phyloP scores from a whole-genome alignment of 2,329 filamentous ascomycete species.

The Nemania bipapillata region DNA sequence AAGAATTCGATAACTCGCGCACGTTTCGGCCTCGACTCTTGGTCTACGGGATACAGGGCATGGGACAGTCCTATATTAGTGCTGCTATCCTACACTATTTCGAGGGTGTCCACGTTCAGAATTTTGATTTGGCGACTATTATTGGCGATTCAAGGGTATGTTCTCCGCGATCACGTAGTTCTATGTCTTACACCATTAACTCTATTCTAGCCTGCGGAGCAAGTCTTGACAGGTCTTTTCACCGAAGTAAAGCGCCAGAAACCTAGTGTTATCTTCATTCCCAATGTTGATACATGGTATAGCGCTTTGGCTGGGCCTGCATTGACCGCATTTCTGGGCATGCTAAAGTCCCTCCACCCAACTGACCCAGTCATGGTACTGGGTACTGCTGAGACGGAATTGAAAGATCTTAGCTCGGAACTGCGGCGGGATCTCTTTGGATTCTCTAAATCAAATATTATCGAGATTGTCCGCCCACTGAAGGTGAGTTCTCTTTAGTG shows the following conservation, averaged over 20 bases:
- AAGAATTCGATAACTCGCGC: constrained; percentile 86
- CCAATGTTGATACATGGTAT: constrained; percentile 90
- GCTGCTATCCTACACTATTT: constrained; percentile 88
- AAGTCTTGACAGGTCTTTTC: constrained; percentile 89
- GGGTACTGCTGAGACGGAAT: constrained; percentile 79
- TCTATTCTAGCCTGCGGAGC: constrained; percentile 72
- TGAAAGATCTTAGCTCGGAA: constrained; percentile 68
- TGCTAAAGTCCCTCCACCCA: constrained; percentile 84
- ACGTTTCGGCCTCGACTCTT: constrained; percentile 89
- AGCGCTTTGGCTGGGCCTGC: constrained; percentile 69
- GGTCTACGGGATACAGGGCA: constrained; percentile 82
- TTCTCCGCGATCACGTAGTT: constrained; percentile 29
- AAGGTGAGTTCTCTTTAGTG: constrained; percentile 59
- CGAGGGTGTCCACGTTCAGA: constrained; percentile 93
- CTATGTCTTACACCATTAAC: constrained; percentile 43
- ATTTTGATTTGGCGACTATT: constrained; percentile 88
- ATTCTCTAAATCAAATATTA: constrained; percentile 82
- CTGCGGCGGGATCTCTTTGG: constrained; percentile 85
- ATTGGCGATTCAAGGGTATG: constrained; percentile 82
- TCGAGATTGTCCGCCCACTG: constrained; percentile 73
- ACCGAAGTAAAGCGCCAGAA: constrained; percentile 93
- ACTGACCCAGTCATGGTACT: constrained; percentile 90
- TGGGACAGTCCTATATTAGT: constrained; percentile 92
- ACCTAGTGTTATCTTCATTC: constrained; percentile 94
- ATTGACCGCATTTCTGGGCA: constrained; percentile 82